These are phyloP conservation scores for Pseudonitzschia pungens DNA, from an alignment of 108 stramenopile species.

Conservation along the genomic window DNA sequence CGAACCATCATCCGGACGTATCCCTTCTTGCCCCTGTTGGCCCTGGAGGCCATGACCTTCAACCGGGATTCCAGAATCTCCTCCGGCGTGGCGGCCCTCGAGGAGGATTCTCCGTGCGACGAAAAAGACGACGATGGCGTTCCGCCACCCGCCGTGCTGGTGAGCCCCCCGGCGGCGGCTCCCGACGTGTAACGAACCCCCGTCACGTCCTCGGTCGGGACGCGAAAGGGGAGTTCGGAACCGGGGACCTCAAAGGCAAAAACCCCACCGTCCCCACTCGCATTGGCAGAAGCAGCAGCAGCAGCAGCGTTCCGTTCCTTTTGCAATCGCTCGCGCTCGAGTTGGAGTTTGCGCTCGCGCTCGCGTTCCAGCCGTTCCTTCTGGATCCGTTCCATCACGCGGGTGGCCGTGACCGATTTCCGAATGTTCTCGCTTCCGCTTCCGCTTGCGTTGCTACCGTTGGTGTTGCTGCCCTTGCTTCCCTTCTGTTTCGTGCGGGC, in stretches of 20 bases:
- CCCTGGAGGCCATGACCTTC: conserved; percentile 39
- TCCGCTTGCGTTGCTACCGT: neutral
- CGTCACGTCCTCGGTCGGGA: conserved; percentile 52
- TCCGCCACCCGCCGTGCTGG: conserved; percentile 26
- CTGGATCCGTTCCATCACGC: conserved; percentile 78
- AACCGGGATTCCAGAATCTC: conserved; percentile 86
- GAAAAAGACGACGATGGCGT: neutral
- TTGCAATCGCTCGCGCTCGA: conserved; percentile 6
- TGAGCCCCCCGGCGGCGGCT: neutral
- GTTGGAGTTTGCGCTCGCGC: conserved; percentile 1
- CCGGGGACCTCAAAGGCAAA: conserved; percentile 10
- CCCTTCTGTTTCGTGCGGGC: conserved; percentile 42
- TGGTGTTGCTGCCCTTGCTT: neutral
- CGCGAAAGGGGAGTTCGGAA: conserved; percentile 47
- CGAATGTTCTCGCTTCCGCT: conserved; percentile 37
- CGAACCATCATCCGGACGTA: conserved; percentile 46
- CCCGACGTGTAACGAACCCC: conserved; percentile 64
- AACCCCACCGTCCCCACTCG: neutral
- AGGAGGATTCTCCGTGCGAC: too few relatives aligned
- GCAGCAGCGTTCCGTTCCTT: too few relatives aligned
- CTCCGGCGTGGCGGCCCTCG: conserved; percentile 69
- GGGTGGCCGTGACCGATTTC: conserved; percentile 68
- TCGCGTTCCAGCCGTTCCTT: conserved; percentile 14
- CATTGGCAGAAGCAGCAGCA: neutral
- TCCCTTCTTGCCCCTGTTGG: conserved; percentile 62